Conservation (phyloP, 1,284 basidiomycete genomes). For the Mycena citricolor region DNA sequence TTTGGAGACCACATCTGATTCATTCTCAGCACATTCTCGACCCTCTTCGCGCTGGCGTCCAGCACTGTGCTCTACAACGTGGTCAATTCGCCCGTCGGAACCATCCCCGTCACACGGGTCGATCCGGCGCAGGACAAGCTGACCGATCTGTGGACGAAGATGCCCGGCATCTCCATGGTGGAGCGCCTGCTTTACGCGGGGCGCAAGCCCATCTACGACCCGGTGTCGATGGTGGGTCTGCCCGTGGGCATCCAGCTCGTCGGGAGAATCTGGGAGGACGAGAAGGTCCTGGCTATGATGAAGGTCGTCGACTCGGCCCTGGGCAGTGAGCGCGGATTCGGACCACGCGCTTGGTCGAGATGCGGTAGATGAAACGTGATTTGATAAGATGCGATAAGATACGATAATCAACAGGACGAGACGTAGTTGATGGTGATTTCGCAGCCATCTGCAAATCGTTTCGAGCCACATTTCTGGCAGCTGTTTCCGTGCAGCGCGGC, state of each 20-base stretch:
- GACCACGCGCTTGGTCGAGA: conserved; percentile 11
- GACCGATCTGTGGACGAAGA: conserved; percentile 56
- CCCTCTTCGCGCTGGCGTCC: conserved; percentile 51
- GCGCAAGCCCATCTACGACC: conserved; percentile 58
- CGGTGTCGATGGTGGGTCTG: conserved; percentile 72
- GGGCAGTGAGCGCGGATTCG: conserved; percentile 30
- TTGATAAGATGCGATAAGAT: no score
- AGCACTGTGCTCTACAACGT: conserved; percentile 69
- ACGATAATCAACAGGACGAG: conserved; percentile 4
- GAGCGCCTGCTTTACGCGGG: conserved; percentile 11
- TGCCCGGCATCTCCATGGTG: conserved; percentile 29
- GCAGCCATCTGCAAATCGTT: conserved; percentile 18
- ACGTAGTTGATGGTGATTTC: conserved; percentile 21
- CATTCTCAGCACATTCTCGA: conserved; percentile 47
- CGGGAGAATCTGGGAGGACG: conserved; percentile 80
- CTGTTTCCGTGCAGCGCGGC: conserved; percentile 1
- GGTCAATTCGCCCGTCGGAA: conserved; percentile 74
- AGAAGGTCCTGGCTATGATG: conserved; percentile 85
- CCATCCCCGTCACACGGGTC: conserved; percentile 80
- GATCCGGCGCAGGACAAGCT: conserved; percentile 61
- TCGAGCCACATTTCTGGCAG: conserved; percentile 16
- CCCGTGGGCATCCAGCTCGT: conserved; percentile 85
- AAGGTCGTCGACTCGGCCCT: conserved; percentile 71
- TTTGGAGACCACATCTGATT: conserved; percentile 6
- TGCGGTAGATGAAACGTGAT: no score